A percentile compares a stretch with the other conserved stretches of the same genome.
Conservation (phyloP, 495 filamentous ascomycete genomes). For the Talaromyces liani region DNA sequence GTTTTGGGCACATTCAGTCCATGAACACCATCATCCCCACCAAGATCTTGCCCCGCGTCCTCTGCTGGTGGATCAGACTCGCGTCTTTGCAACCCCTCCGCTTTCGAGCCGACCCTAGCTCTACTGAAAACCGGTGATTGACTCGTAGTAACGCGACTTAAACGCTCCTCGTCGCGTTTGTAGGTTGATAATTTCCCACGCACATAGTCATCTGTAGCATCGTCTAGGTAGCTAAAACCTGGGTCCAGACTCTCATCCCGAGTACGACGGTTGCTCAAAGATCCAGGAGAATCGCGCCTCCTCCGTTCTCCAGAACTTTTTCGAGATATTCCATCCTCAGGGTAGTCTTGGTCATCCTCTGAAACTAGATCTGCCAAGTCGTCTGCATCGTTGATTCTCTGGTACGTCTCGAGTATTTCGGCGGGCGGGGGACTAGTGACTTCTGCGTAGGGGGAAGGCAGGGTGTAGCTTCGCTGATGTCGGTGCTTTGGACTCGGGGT, state of each 20-base stretch:
- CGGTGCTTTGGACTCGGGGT: slow-evolving; percentile 5
- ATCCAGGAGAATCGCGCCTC: slow-evolving; percentile 6
- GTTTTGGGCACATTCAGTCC: slow-evolving; percentile 46
- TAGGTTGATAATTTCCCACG: slow-evolving; percentile 30
- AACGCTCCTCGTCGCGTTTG: slow-evolving; percentile 36
- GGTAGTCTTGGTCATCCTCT: slow-evolving; percentile 21
- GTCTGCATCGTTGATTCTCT: slow-evolving; percentile 36
- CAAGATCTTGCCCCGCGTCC: slow-evolving; percentile 15
- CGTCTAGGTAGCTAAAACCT: slow-evolving; percentile 23
- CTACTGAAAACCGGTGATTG: slow-evolving; percentile 41
- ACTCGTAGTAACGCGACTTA: slow-evolving; percentile 34
- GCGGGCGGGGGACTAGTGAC: slow-evolving; percentile 33
- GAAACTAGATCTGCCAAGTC: slow-evolving; percentile 26
- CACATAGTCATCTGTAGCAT: slow-evolving; percentile 21
- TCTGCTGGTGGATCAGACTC: slow-evolving; percentile 22
- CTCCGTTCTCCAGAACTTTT: background rate
- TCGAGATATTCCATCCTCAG: background rate
- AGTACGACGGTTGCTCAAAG: background rate
- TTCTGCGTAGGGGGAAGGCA: slow-evolving; percentile 11
- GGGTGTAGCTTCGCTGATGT: slow-evolving; percentile 3
- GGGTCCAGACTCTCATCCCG: slow-evolving; percentile 13
- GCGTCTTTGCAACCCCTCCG: slow-evolving; percentile 42
- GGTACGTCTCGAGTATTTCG: slow-evolving; percentile 37
- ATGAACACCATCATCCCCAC: slow-evolving; percentile 32
- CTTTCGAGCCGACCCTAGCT: slow-evolving; percentile 33